Conservation (phyloP, 129 eudicot genomes). For the Smallanthus sonchifolius region DNA sequence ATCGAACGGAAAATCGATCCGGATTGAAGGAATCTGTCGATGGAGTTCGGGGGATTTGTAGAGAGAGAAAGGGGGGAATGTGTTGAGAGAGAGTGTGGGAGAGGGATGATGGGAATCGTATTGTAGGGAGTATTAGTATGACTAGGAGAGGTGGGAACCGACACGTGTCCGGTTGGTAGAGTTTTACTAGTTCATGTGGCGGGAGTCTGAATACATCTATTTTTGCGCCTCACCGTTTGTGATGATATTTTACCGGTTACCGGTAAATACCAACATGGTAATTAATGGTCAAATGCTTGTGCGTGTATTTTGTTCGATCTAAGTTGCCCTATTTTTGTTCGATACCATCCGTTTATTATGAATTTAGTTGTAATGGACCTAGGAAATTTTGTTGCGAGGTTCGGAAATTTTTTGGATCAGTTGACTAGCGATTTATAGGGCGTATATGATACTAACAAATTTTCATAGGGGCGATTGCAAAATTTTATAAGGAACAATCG, state of each 20-base stretch:
- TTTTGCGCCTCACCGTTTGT: not conserved
- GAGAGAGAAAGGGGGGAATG: conserved; percentile 18
- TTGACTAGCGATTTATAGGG: too few species aligned
- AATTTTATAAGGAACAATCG: too few species aligned
- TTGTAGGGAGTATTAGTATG: conserved; percentile 21
- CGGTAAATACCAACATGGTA: not conserved
- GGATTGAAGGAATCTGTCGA: conserved; percentile 18
- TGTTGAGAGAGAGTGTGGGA: conserved; percentile 23
- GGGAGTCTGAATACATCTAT: not conserved
- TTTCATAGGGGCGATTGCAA: too few species aligned
- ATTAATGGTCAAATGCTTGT: not conserved
- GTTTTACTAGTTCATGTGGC: conserved; percentile 15
- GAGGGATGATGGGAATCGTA: conserved; percentile 9
- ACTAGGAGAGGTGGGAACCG: conserved; percentile 25
- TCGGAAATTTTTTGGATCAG: too few species aligned
- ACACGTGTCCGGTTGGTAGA: conserved; percentile 35
- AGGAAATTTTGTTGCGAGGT: too few species aligned
- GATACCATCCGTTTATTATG: too few species aligned
- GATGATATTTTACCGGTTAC: not conserved
- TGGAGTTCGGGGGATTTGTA: conserved; percentile 7
- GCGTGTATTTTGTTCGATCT: not conserved
- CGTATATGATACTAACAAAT: too few species aligned
- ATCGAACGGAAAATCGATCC: conserved; percentile 8
- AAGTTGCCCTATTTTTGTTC: too few species aligned
- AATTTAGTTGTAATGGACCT: too few species aligned